Percentiles rank a stretch among this genome's conserved stretches.
These are phyloP conservation scores for Rhododendron ferrugineum DNA, from an alignment of 148 eudicot genomes.

Conservation along the genomic window DNA sequence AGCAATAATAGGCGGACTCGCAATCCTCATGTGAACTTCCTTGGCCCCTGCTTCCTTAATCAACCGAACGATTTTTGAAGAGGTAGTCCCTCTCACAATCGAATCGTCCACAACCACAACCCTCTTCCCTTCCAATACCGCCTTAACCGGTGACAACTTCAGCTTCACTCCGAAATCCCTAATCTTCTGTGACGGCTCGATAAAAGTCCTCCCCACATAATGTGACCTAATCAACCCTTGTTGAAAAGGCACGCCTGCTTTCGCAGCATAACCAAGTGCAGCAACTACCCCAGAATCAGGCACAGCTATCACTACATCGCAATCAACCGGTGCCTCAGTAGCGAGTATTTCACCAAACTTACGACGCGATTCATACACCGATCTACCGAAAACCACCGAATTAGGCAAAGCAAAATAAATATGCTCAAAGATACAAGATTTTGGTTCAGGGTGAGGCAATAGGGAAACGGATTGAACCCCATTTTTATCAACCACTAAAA, in stretches of 20 bases:
- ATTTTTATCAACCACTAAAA: slow-evolving; percentile 71
- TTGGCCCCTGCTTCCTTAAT: slow-evolving; percentile 76
- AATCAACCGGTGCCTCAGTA: slow-evolving; percentile 63
- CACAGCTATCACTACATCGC: slow-evolving; percentile 92
- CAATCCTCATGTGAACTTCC: slow-evolving; percentile 75
- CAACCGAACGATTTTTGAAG: slow-evolving; percentile 77
- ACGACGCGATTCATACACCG: slow-evolving; percentile 58
- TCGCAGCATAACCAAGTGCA: slow-evolving; percentile 74
- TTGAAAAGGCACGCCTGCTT: slow-evolving; percentile 64
- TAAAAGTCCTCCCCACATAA: slow-evolving; percentile 78
- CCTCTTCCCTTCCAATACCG: slow-evolving; percentile 68
- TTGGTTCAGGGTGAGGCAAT: slow-evolving; percentile 54
- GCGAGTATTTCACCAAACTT: slow-evolving; percentile 60
- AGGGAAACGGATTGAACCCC: slow-evolving; percentile 50
- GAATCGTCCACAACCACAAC: slow-evolving; percentile 95
- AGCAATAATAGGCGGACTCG: slow-evolving; percentile 59
- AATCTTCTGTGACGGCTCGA: slow-evolving; percentile 82
- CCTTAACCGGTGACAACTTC: slow-evolving; percentile 57
- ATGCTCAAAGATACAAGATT: slow-evolving; percentile 86
- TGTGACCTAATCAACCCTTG: slow-evolving; percentile 82
- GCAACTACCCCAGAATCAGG: slow-evolving; percentile 95
- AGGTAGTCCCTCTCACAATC: slow-evolving; percentile 84
- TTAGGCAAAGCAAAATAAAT: slow-evolving; percentile 81
- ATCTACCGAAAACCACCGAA: slow-evolving; percentile 73
- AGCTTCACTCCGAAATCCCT: slow-evolving; percentile 82